Base-by-base conservation (phyloP, 257 asterid genomes). In the Haberlea rhodopensis region DNA sequence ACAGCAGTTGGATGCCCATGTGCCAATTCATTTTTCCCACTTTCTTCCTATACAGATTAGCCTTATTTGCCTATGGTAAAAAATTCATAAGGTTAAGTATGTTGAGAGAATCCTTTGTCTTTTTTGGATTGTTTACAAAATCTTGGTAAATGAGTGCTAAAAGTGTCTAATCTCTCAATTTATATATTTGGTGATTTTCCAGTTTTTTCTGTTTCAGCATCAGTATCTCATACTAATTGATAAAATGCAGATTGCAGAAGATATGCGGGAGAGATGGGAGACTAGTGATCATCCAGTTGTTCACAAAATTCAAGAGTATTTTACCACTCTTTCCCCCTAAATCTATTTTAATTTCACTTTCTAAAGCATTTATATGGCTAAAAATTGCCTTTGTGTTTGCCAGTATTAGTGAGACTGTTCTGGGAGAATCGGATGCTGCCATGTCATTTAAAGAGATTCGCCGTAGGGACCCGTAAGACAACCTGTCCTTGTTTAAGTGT, bases 241-340 rank as follows among this genome's bases (percentile, higher is more conserved):
- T 57, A 28, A 69, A 63, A 71, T 75, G 62, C 82, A 94, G 99
- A 79, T 94, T 68, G 97, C 91, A 3, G 99, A 87, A 76, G 97
- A 94, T 68, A 73, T 90, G 81, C 80, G 89, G 62, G 99, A 87
- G 86, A 86, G 88, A 73, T 94, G 97, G 95, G 97, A 94, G 67
- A 90, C 97, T 16, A 90, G 96, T 72, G 99, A 94, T 76, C 87
- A 85, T 80, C 97, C 96, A 61, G 81, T 86, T 55, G 97, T 94
- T 74, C 87, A 86, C 85, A 94, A 94, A 82, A 84, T 94, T 63
- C 97, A 94, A 65, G 96, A 88, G 99, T 94, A 83, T 28, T 81
- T 63, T 9, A 20, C 32, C n/a, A 21, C 53, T 55, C 31, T 69
- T 55, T 55, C 10, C 21, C 63, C 46, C n/a, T 26, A 15, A n/a